Conservation (phyloP, 1,284 basidiomycete genomes). For the Fomitiporia mediterranea region DNA sequence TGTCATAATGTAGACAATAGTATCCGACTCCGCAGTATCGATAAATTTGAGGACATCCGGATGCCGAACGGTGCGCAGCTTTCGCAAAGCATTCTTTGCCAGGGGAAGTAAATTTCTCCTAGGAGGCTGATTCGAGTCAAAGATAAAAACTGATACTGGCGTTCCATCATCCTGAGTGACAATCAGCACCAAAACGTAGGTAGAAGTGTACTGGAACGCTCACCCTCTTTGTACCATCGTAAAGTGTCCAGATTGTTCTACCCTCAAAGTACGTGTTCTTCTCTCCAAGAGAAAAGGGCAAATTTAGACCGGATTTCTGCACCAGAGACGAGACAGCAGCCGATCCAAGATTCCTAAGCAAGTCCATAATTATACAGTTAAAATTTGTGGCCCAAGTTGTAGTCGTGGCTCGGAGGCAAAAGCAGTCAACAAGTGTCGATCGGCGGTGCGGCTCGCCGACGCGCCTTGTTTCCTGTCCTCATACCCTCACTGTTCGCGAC, state of each 20-base stretch:
- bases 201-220: conserved; percentile 24
- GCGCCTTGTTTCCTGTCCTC: conserved; percentile 9
- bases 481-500: conserved; percentile 3
- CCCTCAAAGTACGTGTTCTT: conserved; percentile 66
- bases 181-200: conserved; percentile 15
- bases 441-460: not conserved
- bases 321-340: conserved; percentile 86
- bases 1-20: conserved; percentile 88
- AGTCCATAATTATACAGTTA: conserved; percentile 77
- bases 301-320: conserved; percentile 83
- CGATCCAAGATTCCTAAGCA: conserved; percentile 76
- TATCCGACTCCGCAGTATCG: conserved; percentile 87
- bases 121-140: conserved; percentile 63
- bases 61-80: conserved; percentile 88
- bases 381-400: not conserved
- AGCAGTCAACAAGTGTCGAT: not conserved
- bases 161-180: conserved; percentile 76
- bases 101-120: conserved; percentile 64
- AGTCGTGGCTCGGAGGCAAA: not conserved
- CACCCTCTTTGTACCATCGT: conserved; percentile 86
- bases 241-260: conserved; percentile 77
- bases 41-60: conserved; percentile 95
- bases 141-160: conserved; percentile 85
- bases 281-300: conserved; percentile 84
- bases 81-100: conserved; percentile 88